Conservation (phyloP, 2,329 filamentous ascomycete species). For the Huntiella decipiens region DNA sequence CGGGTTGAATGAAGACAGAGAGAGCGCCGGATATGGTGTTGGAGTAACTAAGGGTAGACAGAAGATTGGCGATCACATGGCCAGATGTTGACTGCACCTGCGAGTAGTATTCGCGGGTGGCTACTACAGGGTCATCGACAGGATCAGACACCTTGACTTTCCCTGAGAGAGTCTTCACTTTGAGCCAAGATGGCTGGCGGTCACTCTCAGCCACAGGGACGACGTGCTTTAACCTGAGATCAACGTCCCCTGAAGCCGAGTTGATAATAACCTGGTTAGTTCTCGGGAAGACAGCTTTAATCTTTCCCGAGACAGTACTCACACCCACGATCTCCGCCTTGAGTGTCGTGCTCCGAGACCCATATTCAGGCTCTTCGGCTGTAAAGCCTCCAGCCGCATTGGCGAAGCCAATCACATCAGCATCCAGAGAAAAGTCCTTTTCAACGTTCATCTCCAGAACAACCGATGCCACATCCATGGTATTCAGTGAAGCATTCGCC, state of each 20-base stretch:
- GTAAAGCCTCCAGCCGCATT: background rate
- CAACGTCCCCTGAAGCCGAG: background rate
- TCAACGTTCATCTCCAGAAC: background rate
- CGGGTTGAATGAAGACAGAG: background rate
- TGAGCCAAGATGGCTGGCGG: background rate
- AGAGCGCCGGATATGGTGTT: constrained; percentile 1
- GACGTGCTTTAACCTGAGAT: background rate
- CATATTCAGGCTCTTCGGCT: background rate
- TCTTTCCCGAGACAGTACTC: background rate
- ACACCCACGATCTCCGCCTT: background rate
- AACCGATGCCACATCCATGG: background rate
- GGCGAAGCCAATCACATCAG: background rate
- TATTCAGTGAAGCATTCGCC: background rate
- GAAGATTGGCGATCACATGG: background rate
- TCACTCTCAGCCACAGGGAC: background rate
- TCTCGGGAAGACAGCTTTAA: background rate
- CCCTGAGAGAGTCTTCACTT: background rate
- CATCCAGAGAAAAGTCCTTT: background rate
- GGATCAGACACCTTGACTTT: background rate
- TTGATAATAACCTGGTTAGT: background rate
- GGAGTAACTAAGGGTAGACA: background rate
- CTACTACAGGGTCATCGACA: background rate
- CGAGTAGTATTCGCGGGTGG: constrained; percentile 1
- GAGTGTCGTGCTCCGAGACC: background rate
- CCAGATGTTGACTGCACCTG: background rate